These are phyloP conservation scores for Xylaria sp. DNA, from an alignment of 2,329 filamentous ascomycete genomes.

Conservation along the genomic window DNA sequence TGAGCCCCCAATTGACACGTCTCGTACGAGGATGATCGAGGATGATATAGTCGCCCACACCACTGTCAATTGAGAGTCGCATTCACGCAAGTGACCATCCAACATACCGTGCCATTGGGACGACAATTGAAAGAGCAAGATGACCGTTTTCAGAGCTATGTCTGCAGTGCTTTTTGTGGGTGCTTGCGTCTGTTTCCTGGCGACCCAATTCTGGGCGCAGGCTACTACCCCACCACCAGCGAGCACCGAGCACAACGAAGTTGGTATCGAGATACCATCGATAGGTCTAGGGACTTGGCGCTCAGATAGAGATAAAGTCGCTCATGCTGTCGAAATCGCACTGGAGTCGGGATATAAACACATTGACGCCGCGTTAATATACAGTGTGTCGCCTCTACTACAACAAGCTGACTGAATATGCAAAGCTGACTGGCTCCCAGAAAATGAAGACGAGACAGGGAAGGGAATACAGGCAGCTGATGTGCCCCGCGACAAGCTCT, in stretches of 20 bases:
- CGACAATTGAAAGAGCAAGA: neutral
- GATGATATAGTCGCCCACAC: neutral
- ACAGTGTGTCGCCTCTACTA: slow-evolving; percentile 37
- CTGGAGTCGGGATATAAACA: slow-evolving; percentile 47
- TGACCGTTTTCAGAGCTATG: slow-evolving; percentile 20
- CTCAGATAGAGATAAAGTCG: slow-evolving; percentile 45
- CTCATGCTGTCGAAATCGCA: slow-evolving; percentile 48
- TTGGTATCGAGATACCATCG: slow-evolving; percentile 42
- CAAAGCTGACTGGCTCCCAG: slow-evolving; percentile 36
- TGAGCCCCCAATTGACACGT: slow-evolving; percentile 22
- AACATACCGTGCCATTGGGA: neutral
- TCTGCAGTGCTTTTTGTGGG: slow-evolving; percentile 23
- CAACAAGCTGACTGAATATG: neutral
- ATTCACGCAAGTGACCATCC: neutral
- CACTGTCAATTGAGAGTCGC: neutral
- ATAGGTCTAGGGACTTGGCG: slow-evolving; percentile 50
- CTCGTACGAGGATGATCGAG: neutral
- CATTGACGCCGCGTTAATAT: slow-evolving; percentile 48
- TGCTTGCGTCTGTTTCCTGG: slow-evolving; percentile 16
- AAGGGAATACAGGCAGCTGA: slow-evolving; percentile 58
- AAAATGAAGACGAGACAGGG: slow-evolving; percentile 61
- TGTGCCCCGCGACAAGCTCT: slow-evolving; percentile 65
- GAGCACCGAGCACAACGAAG: slow-evolving; percentile 21
- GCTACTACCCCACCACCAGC: slow-evolving; percentile 15
- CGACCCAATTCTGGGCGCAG: slow-evolving; percentile 12